Base-by-base conservation (phyloP, 2,329 filamentous ascomycete genomes). In the Tolypocladium tundrense region DNA sequence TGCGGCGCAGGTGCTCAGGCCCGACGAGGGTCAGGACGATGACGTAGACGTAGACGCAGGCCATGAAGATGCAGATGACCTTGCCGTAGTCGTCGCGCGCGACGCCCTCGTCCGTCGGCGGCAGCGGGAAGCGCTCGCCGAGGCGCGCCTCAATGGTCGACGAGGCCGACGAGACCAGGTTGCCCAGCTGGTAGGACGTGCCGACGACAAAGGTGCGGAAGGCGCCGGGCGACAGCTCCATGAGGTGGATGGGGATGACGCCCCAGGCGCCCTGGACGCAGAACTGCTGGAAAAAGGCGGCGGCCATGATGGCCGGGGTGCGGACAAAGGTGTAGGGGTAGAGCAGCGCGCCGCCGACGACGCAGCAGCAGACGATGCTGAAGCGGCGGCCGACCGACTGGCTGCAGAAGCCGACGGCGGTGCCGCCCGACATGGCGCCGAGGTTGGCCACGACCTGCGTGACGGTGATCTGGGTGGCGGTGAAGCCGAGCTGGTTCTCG, bases 31-130 rank as follows among this genome's bases (percentile, higher is more conserved):
- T 86, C 57, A 90, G 68, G 7, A 84, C 1, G 42, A 86, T 77
- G n/a, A 82, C 76, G 60, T 84, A 86, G 33, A 67, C 79, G 64
- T 82, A 96, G 1, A 95, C 90, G 64, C 87, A 91, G 1, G 80
- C 91, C 88, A 96, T 91, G 73, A 96, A 96, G 67, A 95, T 94
- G 68, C 87, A 90, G 62, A 96, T 93, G 11, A 95, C 90, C 64
- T 86, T 86, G 43, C 90, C 90, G 64, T 95, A 95, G 59, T 90
- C 75, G 70, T 87, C 90, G 3, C 87, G 77, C 53, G 73, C 70
- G 39, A 73, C 70, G 0, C 75, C 78, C 1, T 72, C 68, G 21
- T 78, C 69, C 1, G 79, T 80, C 0, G 82, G 75, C 0, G 85
- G 77, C 3, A 95, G 78, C 0, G 89, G 89, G 69, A 90, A 94